Percentiles rank a stretch among this genome's conserved stretches.
phyloP scores from a whole-genome alignment of 129 eudicot genomes.

The Calendula officinalis region DNA sequence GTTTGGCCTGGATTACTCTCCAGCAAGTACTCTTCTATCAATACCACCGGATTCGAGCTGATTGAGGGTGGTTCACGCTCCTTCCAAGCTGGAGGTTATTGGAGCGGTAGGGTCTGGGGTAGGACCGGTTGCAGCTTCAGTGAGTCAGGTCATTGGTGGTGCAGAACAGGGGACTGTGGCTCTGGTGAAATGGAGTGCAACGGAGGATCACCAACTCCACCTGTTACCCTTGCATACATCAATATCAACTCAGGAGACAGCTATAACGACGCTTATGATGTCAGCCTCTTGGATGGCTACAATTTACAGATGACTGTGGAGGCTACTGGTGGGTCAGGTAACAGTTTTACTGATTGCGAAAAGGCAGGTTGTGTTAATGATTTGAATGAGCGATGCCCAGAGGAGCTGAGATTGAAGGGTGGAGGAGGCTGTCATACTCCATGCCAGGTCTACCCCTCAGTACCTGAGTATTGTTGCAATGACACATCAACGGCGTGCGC shows the following conservation, averaged over 20 bases:
- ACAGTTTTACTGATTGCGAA: slow-evolving; percentile 1
- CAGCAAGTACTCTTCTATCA: slow-evolving; percentile 24
- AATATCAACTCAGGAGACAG: too few relatives aligned
- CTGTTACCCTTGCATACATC: slow-evolving; percentile 3
- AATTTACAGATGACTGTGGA: slow-evolving; percentile 38
- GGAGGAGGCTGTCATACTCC: slow-evolving; percentile 42
- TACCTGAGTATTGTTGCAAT: slow-evolving; percentile 35
- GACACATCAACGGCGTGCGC: slow-evolving; percentile 9
- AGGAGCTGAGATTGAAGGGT: slow-evolving; percentile 24
- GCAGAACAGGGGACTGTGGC: slow-evolving; percentile 28
- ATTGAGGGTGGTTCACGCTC: slow-evolving; percentile 30
- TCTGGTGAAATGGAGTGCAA: slow-evolving; percentile 18
- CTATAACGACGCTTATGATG: slow-evolving; percentile 5
- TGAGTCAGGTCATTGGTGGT: slow-evolving; percentile 7
- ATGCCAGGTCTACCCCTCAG: slow-evolving; percentile 31
- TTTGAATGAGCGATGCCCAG: slow-evolving; percentile 33
- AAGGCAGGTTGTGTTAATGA: slow-evolving; percentile 37
- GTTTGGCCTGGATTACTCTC: slow-evolving; percentile 36
- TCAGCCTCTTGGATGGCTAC: slow-evolving; percentile 36
- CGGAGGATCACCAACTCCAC: slow-evolving; percentile 11
- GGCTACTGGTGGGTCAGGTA: slow-evolving; percentile 32
- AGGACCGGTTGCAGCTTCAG: slow-evolving; percentile 21
- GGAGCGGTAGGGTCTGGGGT: slow-evolving; percentile 44
- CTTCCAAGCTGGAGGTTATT: slow-evolving; percentile 36
- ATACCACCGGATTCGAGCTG: slow-evolving; percentile 60